These are phyloP conservation scores for Vitis rotundifolia DNA, from an alignment of 164 flowering plant genomes.

Conservation along the genomic window DNA sequence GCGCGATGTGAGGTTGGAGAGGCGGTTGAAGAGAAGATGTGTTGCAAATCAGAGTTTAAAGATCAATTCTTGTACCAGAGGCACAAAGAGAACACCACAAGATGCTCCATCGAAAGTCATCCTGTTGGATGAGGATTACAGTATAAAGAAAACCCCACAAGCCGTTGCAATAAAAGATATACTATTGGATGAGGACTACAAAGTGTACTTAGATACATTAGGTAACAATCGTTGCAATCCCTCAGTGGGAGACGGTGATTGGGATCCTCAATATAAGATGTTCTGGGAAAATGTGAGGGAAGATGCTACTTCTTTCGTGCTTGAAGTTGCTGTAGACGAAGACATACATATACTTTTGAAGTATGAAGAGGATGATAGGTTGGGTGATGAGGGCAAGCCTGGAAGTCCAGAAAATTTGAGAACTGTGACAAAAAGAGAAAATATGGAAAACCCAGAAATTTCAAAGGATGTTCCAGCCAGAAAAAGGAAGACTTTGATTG, in stretches of 20 bases:
- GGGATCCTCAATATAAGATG: conserved; percentile 13
- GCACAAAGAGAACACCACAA: background rate
- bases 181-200: conserved; percentile 6
- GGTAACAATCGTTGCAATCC: too few species aligned
- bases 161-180: too few species aligned
- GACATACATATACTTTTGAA: conserved; percentile 5
- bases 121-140: background rate
- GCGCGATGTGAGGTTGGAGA: conserved; percentile 2
- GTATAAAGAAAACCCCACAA: background rate
- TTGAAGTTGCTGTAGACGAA: conserved; percentile 17
- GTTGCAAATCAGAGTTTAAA: background rate
- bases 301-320: conserved; percentile 32
- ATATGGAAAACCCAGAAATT: background rate
- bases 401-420: background rate
- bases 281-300: conserved; percentile 33
- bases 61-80: background rate
- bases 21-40: conserved; percentile 13
- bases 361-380: conserved; percentile 23
- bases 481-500: conserved; percentile 1
- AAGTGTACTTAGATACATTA: conserved; percentile 8
- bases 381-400: conserved; percentile 1
- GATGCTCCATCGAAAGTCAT: background rate
- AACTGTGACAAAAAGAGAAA: background rate
- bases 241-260: background rate
- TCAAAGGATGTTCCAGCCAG: background rate